phyloP scores from a whole-genome alignment of 2,329 filamentous ascomycete genomes.

The Blastomyces parvus region DNA sequence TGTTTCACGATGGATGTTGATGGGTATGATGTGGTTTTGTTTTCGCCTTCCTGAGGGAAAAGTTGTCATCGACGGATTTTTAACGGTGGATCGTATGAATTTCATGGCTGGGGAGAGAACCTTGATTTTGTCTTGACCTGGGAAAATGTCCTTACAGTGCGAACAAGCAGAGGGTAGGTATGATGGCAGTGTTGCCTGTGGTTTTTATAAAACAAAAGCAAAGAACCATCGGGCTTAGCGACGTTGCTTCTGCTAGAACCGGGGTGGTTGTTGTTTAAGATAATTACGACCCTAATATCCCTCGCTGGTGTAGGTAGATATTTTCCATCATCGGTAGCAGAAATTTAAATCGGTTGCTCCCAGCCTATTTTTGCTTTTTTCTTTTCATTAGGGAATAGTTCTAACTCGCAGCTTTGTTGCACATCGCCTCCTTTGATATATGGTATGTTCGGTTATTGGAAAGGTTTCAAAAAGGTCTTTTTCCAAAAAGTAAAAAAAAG shows the following conservation, averaged over 20 bases:
- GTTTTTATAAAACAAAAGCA: neutral
- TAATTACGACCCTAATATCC: neutral
- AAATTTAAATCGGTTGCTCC: conserved; percentile 3
- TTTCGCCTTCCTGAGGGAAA: neutral
- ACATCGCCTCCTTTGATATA: no score
- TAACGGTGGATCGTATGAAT: neutral
- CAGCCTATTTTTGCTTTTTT: neutral
- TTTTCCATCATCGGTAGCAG: conserved; percentile 1
- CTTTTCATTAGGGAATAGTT: no score
- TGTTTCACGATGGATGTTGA: neutral
- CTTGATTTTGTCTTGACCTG: neutral
- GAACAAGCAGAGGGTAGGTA: neutral
- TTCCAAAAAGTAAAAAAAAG: no score
- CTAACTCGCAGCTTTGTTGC: no score
- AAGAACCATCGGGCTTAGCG: neutral
- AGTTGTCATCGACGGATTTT: neutral
- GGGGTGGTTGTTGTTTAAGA: neutral
- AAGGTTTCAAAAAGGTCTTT: no score
- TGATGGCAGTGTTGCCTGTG: neutral
- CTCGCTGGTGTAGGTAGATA: neutral
- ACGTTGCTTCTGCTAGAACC: neutral
- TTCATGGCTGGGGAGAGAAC: neutral
- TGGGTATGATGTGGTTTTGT: neutral
- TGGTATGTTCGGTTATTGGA: no score
- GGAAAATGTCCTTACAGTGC: neutral